phyloP scores from a whole-genome alignment of 495 filamentous ascomycete species.

The Xylaria palmicola region DNA sequence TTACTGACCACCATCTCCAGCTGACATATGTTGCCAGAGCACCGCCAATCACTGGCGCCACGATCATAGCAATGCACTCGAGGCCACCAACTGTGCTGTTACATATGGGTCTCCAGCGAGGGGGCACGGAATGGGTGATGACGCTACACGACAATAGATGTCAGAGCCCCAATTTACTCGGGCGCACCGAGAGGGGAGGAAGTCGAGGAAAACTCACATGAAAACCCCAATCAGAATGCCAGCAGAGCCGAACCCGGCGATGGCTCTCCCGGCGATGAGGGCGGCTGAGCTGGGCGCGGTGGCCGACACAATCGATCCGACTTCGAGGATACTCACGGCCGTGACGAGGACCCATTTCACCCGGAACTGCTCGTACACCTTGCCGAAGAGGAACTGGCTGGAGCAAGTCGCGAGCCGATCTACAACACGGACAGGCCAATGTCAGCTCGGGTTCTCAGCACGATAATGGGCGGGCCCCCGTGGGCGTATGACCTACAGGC shows the following conservation, averaged over 20 bases:
- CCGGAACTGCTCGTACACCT: constrained; percentile 17
- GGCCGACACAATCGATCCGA: constrained; percentile 49
- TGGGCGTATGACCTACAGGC: constrained; percentile 3
- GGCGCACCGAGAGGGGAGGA: background rate
- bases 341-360: constrained; percentile 12
- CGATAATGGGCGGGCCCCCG: background rate
- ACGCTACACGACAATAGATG: background rate
- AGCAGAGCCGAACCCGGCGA: constrained; percentile 46
- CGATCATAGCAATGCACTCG: constrained; percentile 12
- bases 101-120: constrained; percentile 5
- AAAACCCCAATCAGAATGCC: constrained; percentile 19
- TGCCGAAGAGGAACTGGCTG: constrained; percentile 17
- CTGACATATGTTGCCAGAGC: constrained; percentile 46
- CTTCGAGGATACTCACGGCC: constrained; percentile 27
- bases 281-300: constrained; percentile 45
- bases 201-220: background rate
- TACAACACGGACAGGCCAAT: background rate
- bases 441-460: background rate
- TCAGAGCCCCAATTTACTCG: background rate
- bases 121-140: constrained; percentile 3
- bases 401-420: constrained; percentile 1
- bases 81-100: constrained; percentile 1
- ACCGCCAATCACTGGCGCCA: constrained; percentile 22
- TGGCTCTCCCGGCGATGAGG: constrained; percentile 47
- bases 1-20: constrained; percentile 57